Base-by-base conservation (phyloP, 495 filamentous ascomycete species). In the Tuber brumale region DNA sequence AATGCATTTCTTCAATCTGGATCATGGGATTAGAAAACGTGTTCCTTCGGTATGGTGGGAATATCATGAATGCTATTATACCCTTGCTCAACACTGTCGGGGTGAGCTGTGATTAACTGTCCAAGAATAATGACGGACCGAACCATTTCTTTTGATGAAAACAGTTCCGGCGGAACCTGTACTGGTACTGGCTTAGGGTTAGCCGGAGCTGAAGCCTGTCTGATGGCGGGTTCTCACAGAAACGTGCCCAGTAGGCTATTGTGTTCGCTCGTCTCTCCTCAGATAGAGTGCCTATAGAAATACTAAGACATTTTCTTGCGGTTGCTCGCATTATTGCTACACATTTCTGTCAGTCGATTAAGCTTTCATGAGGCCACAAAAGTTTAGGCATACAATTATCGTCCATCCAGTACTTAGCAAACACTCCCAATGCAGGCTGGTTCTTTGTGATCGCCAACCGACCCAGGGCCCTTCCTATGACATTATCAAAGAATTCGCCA, bases 341-440 rank as follows among this genome's bases (percentile, higher is more conserved):
- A 39, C 19, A n/a, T 45, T 45, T 23, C 16, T 19, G 43, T 71
- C 43, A 71, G 70, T 16, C 43, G 12, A 35, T 66, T 18, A 18
- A 35, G 4, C 57, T 35, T 31, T 66, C 57, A 19, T 35, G 57
- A 35, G 57, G n/a, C 27, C 57, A 27, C 57, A 35, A 31, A 35
- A 66, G 31, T 35, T 66, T 66, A 35, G 35, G 73, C 71, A 16
- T 41, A 80, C 79, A 8, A 76, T 82, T 77, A n/a, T 72, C 51
- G 61, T 82, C 81, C 73, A 77, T 77, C 81, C 81, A 82, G 75
- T 82, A 82, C 75, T 82, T 82, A 31, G 81, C 81, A 75, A 81
- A 82, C 16, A 82, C 77, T 2, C 81, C 81, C 35, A 82, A 46
- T 1, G 80, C 57, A 9, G 78, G 78, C 18, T 61, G 46, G 37